Evolutionary conservation across 2,329 filamentous ascomycete species (phyloP), one percentile per base, ranked within the genome.

Genomic region (Colletotrichum camelliae): DNA sequence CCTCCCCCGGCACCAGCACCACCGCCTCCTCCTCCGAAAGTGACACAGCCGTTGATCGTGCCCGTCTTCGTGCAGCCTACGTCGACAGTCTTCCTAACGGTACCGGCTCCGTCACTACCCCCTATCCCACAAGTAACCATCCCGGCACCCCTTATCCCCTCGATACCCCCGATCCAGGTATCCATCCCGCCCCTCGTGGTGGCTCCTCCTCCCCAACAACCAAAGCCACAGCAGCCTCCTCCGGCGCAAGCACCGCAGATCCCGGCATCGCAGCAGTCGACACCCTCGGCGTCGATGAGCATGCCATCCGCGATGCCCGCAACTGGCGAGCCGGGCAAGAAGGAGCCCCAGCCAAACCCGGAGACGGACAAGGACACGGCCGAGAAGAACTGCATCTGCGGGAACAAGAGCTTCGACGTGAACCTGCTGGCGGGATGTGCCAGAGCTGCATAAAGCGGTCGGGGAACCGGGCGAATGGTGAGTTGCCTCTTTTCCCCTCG

Each of bases 401-500:
- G 77, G 9, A 86, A 87, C 67, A 77, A 79, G 69, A 87, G 85
- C 77, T 87, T 87, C 67, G 80, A 87, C 61, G 85, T 87, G 15
- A 79, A 82, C 39, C 76, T 79, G 48, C 77, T 87, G n/a, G 82
- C 84, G 7, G 84, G 2, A 77, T 86, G 10, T 87, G 85, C 55
- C 80, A 85, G 21, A 84, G 84, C 68, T 87, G 85, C 73, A 84
- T 87, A 43, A 70, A 78, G 7, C 77, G 82, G 73, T 79, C 81
- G 21, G 82, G 81, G 1, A 75, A 84, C 72, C 70, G 77, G 29
- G 78, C 81, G 13, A 84, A 81, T 35, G 82, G 85, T 85, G 77
- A 78, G 84, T 80, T 57, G 13, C 60, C 35, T 33, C 4, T 10
- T 18, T 13, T 62, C 12, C 3, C n/a, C 29, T 67, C n/a, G 24